Evolutionary conservation across 805 yeast species (phyloP).

Genomic region (Metschnikowia gruessii): DNA sequence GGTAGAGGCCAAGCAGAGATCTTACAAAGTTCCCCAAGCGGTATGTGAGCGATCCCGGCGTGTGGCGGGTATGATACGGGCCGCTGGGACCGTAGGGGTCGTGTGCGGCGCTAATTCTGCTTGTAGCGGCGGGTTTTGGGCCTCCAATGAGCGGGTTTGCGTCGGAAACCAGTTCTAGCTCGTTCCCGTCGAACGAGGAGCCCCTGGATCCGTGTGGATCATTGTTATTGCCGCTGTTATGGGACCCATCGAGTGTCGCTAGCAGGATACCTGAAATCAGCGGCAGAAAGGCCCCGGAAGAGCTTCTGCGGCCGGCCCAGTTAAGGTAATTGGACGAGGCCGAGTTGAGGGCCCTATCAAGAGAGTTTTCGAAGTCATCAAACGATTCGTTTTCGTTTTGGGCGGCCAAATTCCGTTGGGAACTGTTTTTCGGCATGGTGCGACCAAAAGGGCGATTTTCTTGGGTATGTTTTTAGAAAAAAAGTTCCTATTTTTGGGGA

Average conservation of each 20-base stretch:
- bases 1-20: slow-evolving; percentile 8
- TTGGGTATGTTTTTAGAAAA: no score
- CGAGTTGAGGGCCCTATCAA: slow-evolving; percentile 61
- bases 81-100: neutral
- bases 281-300: slow-evolving; percentile 16
- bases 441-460: no score
- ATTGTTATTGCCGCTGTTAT: neutral
- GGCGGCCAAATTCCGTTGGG: neutral
- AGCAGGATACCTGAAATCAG: slow-evolving; percentile 26
- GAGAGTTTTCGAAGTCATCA: slow-evolving; percentile 54
- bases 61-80: neutral
- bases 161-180: neutral
- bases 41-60: neutral
- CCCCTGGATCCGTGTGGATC: no score
- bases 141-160: slow-evolving; percentile 1
- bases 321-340: slow-evolving; percentile 37
- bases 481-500: no score
- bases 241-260: slow-evolving; percentile 20
- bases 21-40: neutral
- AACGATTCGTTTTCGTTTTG: slow-evolving; percentile 20
- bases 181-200: neutral
- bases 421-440: neutral
- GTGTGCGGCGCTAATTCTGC: no score
- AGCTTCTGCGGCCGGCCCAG: slow-evolving; percentile 28
- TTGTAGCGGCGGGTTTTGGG: no score